Percentiles rank a stretch among this genome's conserved stretches.
These are phyloP conservation scores for Cercospora sp. DNA, from an alignment of 2,329 filamentous ascomycete genomes.

Conservation along the genomic window DNA sequence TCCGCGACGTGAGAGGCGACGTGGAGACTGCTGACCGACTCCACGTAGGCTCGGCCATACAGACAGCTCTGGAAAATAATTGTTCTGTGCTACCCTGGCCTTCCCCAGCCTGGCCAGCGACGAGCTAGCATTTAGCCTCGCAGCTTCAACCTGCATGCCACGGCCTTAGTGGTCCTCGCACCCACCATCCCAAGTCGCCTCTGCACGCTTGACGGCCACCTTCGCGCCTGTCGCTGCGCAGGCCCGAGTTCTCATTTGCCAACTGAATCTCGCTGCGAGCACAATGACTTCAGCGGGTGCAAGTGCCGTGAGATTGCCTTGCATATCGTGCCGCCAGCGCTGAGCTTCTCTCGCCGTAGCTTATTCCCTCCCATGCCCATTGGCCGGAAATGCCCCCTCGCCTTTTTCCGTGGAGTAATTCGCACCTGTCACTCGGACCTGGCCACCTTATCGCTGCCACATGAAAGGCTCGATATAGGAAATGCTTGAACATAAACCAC, in stretches of 20 bases:
- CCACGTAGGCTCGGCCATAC: conserved; percentile 22
- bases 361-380: conserved; percentile 16
- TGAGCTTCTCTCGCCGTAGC: conserved; percentile 20
- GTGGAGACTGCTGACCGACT: conserved; percentile 18
- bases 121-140: conserved; percentile 21
- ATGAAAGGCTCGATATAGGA: conserved; percentile 19
- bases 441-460: conserved; percentile 29
- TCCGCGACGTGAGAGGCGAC: conserved; percentile 4
- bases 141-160: conserved; percentile 18
- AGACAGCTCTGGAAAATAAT: conserved; percentile 20
- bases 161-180: not conserved
- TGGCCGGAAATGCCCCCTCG: conserved; percentile 13
- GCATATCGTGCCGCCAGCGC: conserved; percentile 16
- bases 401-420: conserved; percentile 27
- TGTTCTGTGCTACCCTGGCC: conserved; percentile 12
- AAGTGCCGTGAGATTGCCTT: conserved; percentile 31
- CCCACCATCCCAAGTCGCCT: not conserved
- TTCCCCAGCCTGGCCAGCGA: conserved; percentile 22
- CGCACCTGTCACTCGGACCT: conserved; percentile 24
- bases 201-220: not conserved
- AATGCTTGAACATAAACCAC: not conserved
- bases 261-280: conserved; percentile 17
- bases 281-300: conserved; percentile 22
- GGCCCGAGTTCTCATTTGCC: conserved; percentile 19
- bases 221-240: not conserved